Base-by-base conservation (phyloP, 805 yeast genomes). In the Candida boleticola region DNA sequence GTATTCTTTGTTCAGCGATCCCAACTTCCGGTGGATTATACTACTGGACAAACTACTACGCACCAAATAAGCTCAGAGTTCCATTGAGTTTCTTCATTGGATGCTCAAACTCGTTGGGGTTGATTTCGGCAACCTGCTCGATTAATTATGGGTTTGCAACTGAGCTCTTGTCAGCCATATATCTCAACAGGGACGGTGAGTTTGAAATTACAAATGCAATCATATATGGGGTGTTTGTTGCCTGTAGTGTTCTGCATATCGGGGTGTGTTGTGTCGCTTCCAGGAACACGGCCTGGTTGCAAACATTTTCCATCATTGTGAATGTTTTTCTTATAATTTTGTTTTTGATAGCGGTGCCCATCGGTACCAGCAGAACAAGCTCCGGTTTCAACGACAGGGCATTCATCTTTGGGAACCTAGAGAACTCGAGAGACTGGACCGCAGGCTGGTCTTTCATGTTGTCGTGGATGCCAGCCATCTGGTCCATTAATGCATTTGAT, bases 81-180 rank as follows among this genome's bases (percentile, higher is more conserved):
- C 79, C 82, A 0, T 58, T 82, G 25, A 76, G 83, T 32, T 83
- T 74, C 52, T 55, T 83, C 33, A 79, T 83, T 45, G 90, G 89
- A 4, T 75, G 81, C 52, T 73, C 85, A 3, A 83, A 84, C 57
- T 70, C 89, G 1, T 58, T 85, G 48, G 88, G 89, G 1, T 64
- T 84, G 42, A 71, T 80, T 39, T 80, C 83, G 22, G 88, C 83
- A 21, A 61, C 80, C 17, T 83, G 87, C 50, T 79, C 86, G 14
- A 80, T 85, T 45, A 77, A 77, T 49, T 83, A 82, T 54, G 89
- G 90, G 14, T 79, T 83, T 52, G 79, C 86, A 2, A 68, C 64
- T 41, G 82, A 79, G 52, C 62, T 80, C 11, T 54, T 80, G 21
- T 78, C 89, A 9, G 78, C 80, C 9, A 84, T 82, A 35, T 72